Evolutionary conservation across 129 eudicot species (phyloP), one percentile per base, ranked within the genome.

Genomic region (Chrysanthemum seticuspe): DNA sequence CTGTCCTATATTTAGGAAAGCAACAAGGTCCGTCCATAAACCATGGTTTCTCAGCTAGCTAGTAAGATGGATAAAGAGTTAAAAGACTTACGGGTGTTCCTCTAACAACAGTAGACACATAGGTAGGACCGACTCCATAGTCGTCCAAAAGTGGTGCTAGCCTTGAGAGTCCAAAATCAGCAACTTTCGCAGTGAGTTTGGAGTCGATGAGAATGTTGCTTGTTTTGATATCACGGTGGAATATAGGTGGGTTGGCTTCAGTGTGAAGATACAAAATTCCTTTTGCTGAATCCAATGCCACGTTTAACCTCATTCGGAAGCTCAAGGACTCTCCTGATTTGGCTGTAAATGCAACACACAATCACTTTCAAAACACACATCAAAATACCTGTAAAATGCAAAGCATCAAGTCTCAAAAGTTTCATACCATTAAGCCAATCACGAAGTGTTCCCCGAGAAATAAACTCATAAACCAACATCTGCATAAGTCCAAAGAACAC

Each of bases 111-210:
- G 98, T 92, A 29, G 98, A 89, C 62, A 92, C 83, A 47, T 86
- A 83, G 19, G 80, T 73, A 15, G 88, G 82, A 47, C 83, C 78
- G 34, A 13, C 25, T 45, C 95, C 92, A 71, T 80, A 74, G 10
- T 83, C 87, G 72, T 89, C 91, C 55, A 78, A 65, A 14, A 78
- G 76, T 29, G 98, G 96, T 54, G 96, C 98, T 68, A 92, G 96
- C 62, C 91, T 85, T 25, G 98, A 92, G 50, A 92, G 91, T 70
- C 98, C 98, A 82, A 92, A 89, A 79, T 92, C 98, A 74, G 98
- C 93, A 75, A 92, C 98, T 79, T 87, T 92, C 9, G 92, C 91
- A 12, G 82, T 76, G 61, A 87, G 74, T 13, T 80, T 89, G 40
- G 95, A 75, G 75, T 92, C 96, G 19, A 21, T 78, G 51, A 92